Percentiles rank a stretch among this genome's conserved stretches.
Conservation (phyloP, 495 filamentous ascomycete genomes). For the Penicillium nucicola region DNA sequence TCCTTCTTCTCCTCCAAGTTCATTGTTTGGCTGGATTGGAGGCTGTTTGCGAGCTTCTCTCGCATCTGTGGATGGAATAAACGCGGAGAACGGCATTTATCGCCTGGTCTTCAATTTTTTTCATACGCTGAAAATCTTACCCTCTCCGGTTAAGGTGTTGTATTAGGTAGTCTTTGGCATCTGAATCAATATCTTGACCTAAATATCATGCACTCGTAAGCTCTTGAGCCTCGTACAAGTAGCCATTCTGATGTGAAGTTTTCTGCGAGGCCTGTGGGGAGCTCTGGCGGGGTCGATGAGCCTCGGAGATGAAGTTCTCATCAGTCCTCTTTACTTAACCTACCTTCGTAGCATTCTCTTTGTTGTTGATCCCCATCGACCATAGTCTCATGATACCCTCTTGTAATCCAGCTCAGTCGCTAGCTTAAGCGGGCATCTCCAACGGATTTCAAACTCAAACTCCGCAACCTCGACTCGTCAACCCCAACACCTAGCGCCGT, state of each 20-base stretch:
- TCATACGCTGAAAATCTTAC: conserved; percentile 38
- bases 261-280: conserved; percentile 4
- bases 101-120: conserved; percentile 56
- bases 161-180: conserved; percentile 14
- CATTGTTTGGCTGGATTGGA: conserved; percentile 34
- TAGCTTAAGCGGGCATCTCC: background rate
- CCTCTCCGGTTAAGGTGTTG: conserved; percentile 24
- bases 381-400: background rate
- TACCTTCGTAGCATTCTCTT: background rate
- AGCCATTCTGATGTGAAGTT: background rate
- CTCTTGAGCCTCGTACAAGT: background rate
- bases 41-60: conserved; percentile 33
- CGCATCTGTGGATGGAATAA: conserved; percentile 54
- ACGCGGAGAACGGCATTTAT: conserved; percentile 55
- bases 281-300: conserved; percentile 15
- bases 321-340: background rate
- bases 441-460: background rate
- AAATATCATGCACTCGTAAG: background rate
- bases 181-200: conserved; percentile 22
- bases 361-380: background rate
- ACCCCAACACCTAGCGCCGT: background rate
- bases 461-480: background rate
- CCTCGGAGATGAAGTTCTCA: conserved; percentile 1
- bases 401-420: background rate
- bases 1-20: conserved; percentile 25